These are phyloP conservation scores for Monosporascus sp. DNA, from an alignment of 2,329 filamentous ascomycete genomes.

Conservation along the genomic window DNA sequence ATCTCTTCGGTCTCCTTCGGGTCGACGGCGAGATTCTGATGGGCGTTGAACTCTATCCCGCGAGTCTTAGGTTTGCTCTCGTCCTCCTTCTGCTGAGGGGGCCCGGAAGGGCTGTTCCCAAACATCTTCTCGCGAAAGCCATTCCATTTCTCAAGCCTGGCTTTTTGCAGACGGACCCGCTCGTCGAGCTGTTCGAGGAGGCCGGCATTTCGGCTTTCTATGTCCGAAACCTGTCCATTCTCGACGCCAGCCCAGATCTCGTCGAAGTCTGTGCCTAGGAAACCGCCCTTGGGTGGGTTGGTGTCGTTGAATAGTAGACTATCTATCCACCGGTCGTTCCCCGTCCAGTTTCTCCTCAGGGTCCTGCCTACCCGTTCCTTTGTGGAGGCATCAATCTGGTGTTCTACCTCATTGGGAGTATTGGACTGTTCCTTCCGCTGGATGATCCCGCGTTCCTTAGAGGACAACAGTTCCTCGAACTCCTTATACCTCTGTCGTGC, in stretches of 20 bases:
- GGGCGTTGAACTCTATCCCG: slow-evolving; percentile 49
- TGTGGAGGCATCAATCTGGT: slow-evolving; percentile 30
- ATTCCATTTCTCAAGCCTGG: slow-evolving; percentile 68
- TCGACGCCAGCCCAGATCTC: slow-evolving; percentile 66
- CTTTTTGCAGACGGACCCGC: slow-evolving; percentile 61
- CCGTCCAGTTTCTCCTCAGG: slow-evolving; percentile 72
- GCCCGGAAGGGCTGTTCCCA: slow-evolving; percentile 24
- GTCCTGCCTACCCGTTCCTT: slow-evolving; percentile 51
- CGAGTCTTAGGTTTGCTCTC: slow-evolving; percentile 35
- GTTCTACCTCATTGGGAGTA: slow-evolving; percentile 16
- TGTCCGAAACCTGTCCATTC: slow-evolving; percentile 49
- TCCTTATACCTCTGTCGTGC: slow-evolving; percentile 54
- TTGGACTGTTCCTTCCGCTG: slow-evolving; percentile 45
- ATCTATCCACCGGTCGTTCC: slow-evolving; percentile 68
- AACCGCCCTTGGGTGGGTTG: slow-evolving; percentile 48
- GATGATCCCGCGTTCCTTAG: slow-evolving; percentile 55
- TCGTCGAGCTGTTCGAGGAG: slow-evolving; percentile 67
- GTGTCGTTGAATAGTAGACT: slow-evolving; percentile 63
- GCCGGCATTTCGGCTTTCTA: slow-evolving; percentile 46
- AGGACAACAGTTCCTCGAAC: slow-evolving; percentile 59
- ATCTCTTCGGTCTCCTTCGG: slow-evolving; percentile 19
- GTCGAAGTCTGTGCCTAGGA: slow-evolving; percentile 65
- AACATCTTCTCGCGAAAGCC: slow-evolving; percentile 53
- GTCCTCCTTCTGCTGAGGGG: slow-evolving; percentile 15
- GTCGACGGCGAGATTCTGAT: slow-evolving; percentile 44